Percentiles rank a stretch among this genome's conserved stretches.
phyloP scores from a whole-genome alignment of 2,329 filamentous ascomycete species.

The Capronia americana region DNA sequence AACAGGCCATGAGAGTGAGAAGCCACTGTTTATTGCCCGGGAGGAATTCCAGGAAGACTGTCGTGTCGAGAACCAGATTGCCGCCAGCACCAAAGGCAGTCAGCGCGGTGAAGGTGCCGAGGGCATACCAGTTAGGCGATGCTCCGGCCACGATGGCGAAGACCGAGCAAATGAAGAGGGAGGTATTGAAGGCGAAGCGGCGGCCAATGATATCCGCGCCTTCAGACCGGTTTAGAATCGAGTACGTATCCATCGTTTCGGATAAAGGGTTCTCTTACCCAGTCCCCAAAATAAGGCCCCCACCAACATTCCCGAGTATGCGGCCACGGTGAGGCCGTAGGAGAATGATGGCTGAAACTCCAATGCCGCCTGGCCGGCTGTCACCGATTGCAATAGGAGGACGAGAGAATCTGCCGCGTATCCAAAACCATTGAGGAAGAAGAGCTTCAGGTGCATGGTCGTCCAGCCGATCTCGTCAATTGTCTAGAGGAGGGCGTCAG shows the following conservation, averaged over 20 bases:
- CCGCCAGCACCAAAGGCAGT: constrained; percentile 45
- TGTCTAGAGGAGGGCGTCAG: constrained; percentile 28
- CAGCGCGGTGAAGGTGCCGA: constrained; percentile 33
- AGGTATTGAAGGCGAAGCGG: constrained; percentile 71
- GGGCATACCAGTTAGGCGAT: constrained; percentile 61
- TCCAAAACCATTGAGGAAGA: constrained; percentile 68
- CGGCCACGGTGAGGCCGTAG: constrained; percentile 2
- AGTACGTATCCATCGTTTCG: constrained; percentile 16
- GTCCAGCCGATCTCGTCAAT: constrained; percentile 68
- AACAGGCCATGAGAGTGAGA: constrained; percentile 45
- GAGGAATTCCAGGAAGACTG: constrained; percentile 64
- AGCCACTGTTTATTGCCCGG: constrained; percentile 69
- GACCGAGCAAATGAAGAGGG: constrained; percentile 66
- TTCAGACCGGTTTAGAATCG: constrained; percentile 32
- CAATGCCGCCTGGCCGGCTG: not conserved
- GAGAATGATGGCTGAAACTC: constrained; percentile 13
- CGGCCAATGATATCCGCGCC: constrained; percentile 70
- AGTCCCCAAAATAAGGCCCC: constrained; percentile 14
- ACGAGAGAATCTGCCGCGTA: constrained; percentile 48
- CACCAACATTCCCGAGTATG: not conserved
- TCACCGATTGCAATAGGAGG: not conserved
- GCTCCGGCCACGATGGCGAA: constrained; percentile 70
- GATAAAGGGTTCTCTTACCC: constrained; percentile 20
- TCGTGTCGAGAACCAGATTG: constrained; percentile 45
- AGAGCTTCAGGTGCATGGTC: constrained; percentile 64